phyloP scores from a whole-genome alignment of 495 filamentous ascomycete species.

The Pseudevernia furfuracea region DNA sequence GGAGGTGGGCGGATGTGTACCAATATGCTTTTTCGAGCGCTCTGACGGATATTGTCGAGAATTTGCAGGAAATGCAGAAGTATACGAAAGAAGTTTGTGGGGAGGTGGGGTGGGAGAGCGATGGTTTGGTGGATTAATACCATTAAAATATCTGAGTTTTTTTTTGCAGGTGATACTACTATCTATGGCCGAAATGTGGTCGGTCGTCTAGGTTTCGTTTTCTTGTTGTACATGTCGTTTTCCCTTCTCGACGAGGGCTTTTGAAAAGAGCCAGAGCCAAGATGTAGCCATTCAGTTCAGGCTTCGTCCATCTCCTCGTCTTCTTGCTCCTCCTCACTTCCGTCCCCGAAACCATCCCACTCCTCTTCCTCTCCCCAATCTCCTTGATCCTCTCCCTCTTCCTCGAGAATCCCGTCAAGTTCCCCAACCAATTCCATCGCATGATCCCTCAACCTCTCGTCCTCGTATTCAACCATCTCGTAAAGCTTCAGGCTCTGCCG shows the following conservation, averaged over 20 bases:
- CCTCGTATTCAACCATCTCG: constrained; percentile 42
- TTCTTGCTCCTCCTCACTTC: constrained; percentile 27
- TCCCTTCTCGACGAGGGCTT: neutral
- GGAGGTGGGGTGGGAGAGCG: constrained; percentile 37
- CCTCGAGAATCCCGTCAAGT: constrained; percentile 45
- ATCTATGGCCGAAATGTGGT: neutral
- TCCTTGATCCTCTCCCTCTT: constrained; percentile 33
- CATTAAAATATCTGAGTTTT: neutral
- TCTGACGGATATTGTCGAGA: constrained; percentile 49
- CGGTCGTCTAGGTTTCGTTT: neutral
- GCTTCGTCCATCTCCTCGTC: constrained; percentile 32
- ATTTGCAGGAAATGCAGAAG: constrained; percentile 43
- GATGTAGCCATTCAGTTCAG: neutral
- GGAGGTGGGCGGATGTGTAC: constrained; percentile 43
- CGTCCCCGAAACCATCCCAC: constrained; percentile 28
- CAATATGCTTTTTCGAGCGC: constrained; percentile 45
- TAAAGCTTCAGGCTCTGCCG: constrained; percentile 45
- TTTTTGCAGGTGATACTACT: neutral
- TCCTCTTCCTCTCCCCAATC: constrained; percentile 28
- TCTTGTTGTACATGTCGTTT: neutral
- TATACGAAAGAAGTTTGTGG: constrained; percentile 49
- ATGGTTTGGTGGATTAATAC: neutral
- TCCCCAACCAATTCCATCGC: constrained; percentile 51
- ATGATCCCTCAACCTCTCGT: constrained; percentile 46
- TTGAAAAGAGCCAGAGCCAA: neutral